These are phyloP conservation scores for Kluyveromyces wickerhamii DNA, from an alignment of 805 yeast species.

Conservation along the genomic window DNA sequence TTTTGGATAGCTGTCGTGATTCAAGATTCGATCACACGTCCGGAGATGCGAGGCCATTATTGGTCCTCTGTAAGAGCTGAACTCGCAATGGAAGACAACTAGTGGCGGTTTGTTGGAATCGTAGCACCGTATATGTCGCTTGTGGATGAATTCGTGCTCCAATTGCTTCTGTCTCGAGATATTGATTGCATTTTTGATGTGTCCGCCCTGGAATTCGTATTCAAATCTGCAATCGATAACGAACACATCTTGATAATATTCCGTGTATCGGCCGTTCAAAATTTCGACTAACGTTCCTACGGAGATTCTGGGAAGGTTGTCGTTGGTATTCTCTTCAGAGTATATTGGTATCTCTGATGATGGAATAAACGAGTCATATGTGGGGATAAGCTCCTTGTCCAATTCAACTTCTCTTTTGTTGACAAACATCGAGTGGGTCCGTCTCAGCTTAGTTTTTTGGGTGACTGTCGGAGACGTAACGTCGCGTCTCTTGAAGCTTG, in stretches of 20 bases:
- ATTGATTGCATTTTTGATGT: slow-evolving; percentile 76
- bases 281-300: slow-evolving; percentile 36
- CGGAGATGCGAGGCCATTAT: slow-evolving; percentile 81
- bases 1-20: slow-evolving; percentile 69
- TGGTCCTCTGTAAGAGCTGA: slow-evolving; percentile 90
- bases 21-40: slow-evolving; percentile 68
- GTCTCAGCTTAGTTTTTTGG: slow-evolving; percentile 36
- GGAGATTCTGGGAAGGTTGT: slow-evolving; percentile 42
- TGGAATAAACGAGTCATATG: slow-evolving; percentile 57
- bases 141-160: slow-evolving; percentile 44
- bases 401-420: slow-evolving; percentile 40
- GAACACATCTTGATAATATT: slow-evolving; percentile 46
- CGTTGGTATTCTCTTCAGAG: slow-evolving; percentile 36
- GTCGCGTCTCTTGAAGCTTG: slow-evolving; percentile 2
- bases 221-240: slow-evolving; percentile 87
- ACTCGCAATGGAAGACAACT: slow-evolving; percentile 89
- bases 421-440: slow-evolving; percentile 66
- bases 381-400: slow-evolving; percentile 18
- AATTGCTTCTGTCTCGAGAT: slow-evolving; percentile 62
- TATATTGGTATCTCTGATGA: slow-evolving; percentile 47
- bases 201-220: slow-evolving; percentile 91
- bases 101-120: slow-evolving; percentile 31
- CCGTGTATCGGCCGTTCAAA: slow-evolving; percentile 30
- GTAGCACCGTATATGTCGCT: slow-evolving; percentile 7
- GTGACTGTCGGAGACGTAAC: background rate